These are phyloP conservation scores for Platanthera guangdongensis DNA, from an alignment of 106 monocot genomes.

Conservation along the genomic window DNA sequence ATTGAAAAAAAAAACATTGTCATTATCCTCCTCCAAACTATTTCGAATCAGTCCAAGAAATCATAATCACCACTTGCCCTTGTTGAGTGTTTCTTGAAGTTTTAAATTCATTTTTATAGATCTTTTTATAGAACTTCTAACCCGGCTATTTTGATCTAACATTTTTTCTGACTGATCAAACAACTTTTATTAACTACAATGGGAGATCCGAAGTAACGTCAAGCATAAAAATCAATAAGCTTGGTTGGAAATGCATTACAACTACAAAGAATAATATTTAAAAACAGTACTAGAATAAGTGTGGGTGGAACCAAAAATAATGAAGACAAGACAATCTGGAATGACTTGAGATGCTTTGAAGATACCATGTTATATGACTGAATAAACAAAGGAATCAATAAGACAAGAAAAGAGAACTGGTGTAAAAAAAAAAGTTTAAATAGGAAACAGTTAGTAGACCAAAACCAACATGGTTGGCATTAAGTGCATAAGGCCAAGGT, in stretches of 20 bases:
- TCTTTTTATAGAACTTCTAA: neutral
- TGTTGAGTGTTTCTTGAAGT: neutral
- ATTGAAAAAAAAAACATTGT: neutral
- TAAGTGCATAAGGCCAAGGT: neutral
- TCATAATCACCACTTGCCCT: neutral
- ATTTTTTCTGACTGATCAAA: neutral
- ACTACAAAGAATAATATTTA: neutral
- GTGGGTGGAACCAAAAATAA: neutral
- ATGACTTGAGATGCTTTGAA: neutral
- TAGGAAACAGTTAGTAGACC: no score
- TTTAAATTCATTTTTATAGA: neutral
- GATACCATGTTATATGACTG: neutral
- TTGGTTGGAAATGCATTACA: neutral
- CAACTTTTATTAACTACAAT: neutral
- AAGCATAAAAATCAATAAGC: neutral
- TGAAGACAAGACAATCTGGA: neutral
- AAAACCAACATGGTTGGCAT: neutral
- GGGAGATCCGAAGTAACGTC: neutral
- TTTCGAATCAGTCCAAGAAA: neutral
- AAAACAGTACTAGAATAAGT: neutral
- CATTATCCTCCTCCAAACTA: neutral
- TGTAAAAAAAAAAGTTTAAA: neutral
- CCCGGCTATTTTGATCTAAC: neutral
- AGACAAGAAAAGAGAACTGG: neutral
- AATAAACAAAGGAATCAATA: neutral